phyloP scores from a whole-genome alignment of 2,329 filamentous ascomycete species.

The Leptographium lundbergii region DNA sequence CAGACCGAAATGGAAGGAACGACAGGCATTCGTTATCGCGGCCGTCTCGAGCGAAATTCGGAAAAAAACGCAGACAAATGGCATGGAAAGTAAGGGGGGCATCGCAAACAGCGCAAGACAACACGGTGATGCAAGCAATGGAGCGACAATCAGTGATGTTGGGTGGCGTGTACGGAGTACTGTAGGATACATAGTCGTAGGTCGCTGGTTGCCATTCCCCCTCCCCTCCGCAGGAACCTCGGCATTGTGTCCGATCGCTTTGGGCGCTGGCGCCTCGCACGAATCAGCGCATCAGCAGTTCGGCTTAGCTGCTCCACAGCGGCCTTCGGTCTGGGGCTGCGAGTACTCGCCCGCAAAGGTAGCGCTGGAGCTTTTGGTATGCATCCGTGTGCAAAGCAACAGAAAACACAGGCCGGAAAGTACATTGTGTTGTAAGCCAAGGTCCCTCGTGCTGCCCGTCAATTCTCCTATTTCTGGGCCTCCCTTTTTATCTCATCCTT shows the following conservation, averaged over 20 bases:
- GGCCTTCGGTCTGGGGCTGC: not conserved
- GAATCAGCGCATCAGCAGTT: conserved; percentile 32
- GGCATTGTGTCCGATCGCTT: conserved; percentile 14
- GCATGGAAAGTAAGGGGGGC: not conserved
- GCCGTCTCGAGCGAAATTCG: no score
- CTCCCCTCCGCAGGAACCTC: conserved; percentile 18
- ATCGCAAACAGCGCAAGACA: not conserved
- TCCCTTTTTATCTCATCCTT: no score
- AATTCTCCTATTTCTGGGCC: not conserved
- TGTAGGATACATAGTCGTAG: no score
- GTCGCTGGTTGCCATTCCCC: not conserved
- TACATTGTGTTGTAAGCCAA: not conserved
- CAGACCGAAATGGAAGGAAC: no score
- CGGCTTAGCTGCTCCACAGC: conserved; percentile 14
- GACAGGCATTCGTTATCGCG: no score
- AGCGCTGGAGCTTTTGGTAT: not conserved
- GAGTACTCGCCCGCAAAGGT: not conserved
- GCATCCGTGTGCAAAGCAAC: not conserved
- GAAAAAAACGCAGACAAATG: not conserved
- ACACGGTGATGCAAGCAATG: not conserved
- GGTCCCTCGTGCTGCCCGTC: not conserved
- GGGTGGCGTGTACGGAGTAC: no score
- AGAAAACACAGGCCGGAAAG: not conserved
- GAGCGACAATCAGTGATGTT: no score
- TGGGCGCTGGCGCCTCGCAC: conserved; percentile 12